Base-by-base conservation (phyloP, 2,329 filamentous ascomycete species). In the Colletotrichum coccodes region DNA sequence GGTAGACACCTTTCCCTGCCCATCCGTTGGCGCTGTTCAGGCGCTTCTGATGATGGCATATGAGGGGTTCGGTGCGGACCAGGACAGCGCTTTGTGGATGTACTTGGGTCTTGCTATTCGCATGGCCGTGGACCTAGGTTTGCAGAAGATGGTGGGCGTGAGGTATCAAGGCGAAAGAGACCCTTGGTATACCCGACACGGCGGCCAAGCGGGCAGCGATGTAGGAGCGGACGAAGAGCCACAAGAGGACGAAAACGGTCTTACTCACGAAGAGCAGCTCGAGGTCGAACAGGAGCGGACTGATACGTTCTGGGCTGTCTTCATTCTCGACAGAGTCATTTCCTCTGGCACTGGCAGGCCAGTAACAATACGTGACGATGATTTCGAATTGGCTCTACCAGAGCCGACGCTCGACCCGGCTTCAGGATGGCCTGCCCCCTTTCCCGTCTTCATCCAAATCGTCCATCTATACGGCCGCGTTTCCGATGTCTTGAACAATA, bases 1-100 rank as follows among this genome's bases (percentile, higher is more conserved):
- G 0, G 90, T 95, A 6, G 93, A 97, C 73, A 92, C 92, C 0
- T 94, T 97, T 71, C 89, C 93, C 0, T 96, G 92, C 70, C 94
- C 94, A 0, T 94, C 91, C 2, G 90, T 97, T 1, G 92, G 92
- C 28, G 94, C 93, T 11, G 93, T 96, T 0, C 94, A 97, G 74
- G 93, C 94, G 0, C 94, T 92, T 56, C 80, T 97, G 12, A 82
- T 97, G 32, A 88, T 97, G 80, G 94, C 94, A 0, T 97, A 97
- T 75, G 94, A 97, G 72, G 92, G 95, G 49, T 97, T 97, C 73
- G 94, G 94, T 1, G 92, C 93, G 12, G 93, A 94, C 72, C 93
- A 95, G 73, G 94, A 97, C 75, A 97, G 94, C 77, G 93, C 94
- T 0, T 80, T 97, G 7, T 97, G 94, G 94, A 97, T 97, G 94